Evolutionary conservation across 768 basidiomycete genomes (phyloP).

Genomic region (Termitomyces sp.): DNA sequence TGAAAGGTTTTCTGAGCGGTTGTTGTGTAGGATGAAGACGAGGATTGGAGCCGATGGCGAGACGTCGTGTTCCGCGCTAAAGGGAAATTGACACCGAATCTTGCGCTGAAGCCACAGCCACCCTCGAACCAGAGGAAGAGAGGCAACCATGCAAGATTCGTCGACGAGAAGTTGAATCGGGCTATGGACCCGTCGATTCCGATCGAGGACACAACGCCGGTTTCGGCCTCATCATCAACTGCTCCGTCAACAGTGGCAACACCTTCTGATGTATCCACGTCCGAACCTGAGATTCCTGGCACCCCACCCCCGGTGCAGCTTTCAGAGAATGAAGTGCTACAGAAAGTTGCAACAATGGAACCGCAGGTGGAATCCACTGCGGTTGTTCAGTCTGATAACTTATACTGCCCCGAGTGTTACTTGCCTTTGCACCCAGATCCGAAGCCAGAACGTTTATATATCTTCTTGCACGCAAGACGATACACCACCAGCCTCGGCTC

Average conservation of each 20-base stretch:
- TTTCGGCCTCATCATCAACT: slow-evolving; percentile 6
- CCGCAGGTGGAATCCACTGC: slow-evolving; percentile 35
- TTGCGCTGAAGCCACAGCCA: slow-evolving; percentile 49
- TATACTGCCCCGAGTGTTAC: slow-evolving; percentile 89
- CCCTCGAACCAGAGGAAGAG: slow-evolving; percentile 58
- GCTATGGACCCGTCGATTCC: slow-evolving; percentile 8
- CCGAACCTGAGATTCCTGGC: slow-evolving; percentile 11
- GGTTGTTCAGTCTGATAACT: slow-evolving; percentile 33
- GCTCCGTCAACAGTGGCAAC: slow-evolving; percentile 6
- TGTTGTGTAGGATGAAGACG: slow-evolving; percentile 64
- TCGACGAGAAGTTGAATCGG: slow-evolving; percentile 20
- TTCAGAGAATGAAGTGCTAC: slow-evolving; percentile 47
- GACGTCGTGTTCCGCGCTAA: slow-evolving; percentile 82
- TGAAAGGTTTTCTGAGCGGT: neutral
- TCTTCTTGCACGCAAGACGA: slow-evolving; percentile 88
- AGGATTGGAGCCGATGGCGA: slow-evolving; percentile 87
- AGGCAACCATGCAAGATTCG: slow-evolving; percentile 49
- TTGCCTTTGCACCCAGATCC: slow-evolving; percentile 93
- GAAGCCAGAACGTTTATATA: slow-evolving; percentile 86
- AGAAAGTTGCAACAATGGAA: slow-evolving; percentile 33
- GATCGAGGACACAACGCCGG: neutral
- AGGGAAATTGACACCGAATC: slow-evolving; percentile 46
- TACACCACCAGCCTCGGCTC: slow-evolving; percentile 82
- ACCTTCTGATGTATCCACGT: slow-evolving; percentile 12
- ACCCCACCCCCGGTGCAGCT: slow-evolving; percentile 31